Conservation (phyloP, 306 rosid species). For the Cicer cuneatum region DNA sequence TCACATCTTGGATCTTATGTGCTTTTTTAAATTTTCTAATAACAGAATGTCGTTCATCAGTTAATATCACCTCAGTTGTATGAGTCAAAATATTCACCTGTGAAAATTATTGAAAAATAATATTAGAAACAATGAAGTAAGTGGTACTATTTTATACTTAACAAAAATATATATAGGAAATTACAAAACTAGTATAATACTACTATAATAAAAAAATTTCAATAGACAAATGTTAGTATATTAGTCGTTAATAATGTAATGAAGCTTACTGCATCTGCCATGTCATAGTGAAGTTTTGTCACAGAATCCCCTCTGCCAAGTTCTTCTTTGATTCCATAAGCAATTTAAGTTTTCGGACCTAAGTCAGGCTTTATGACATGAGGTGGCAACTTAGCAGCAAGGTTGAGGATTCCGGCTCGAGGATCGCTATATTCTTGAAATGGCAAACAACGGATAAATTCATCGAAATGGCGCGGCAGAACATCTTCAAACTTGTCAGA, state of each 20-base stretch:
- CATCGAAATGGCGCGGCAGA: constrained; percentile 83
- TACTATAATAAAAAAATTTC: too few species aligned
- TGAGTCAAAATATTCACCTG: constrained; percentile 81
- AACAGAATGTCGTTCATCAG: constrained; percentile 43
- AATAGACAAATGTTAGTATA: too few species aligned
- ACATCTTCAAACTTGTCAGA: constrained; percentile 78
- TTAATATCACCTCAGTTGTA: constrained; percentile 58
- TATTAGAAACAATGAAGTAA: neutral
- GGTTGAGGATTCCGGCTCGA: constrained; percentile 67
- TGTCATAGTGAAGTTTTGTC: constrained; percentile 82
- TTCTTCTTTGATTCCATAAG: constrained; percentile 72
- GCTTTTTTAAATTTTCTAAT: constrained; percentile 56
- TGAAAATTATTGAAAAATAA: constrained; percentile 18
- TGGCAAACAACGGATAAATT: constrained; percentile 73
- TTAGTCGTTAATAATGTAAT: neutral
- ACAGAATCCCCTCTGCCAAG: constrained; percentile 92
- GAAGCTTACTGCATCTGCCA: constrained; percentile 79
- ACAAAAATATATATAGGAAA: neutral
- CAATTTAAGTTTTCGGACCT: constrained; percentile 87
- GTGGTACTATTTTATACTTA: neutral
- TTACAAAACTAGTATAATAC: neutral
- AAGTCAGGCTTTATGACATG: constrained; percentile 75
- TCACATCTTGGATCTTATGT: constrained; percentile 62
- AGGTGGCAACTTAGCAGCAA: constrained; percentile 76
- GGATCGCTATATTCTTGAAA: constrained; percentile 81